Conservation (phyloP, 2,329 filamentous ascomycete genomes). For the Dryadomyces quercivorus region DNA sequence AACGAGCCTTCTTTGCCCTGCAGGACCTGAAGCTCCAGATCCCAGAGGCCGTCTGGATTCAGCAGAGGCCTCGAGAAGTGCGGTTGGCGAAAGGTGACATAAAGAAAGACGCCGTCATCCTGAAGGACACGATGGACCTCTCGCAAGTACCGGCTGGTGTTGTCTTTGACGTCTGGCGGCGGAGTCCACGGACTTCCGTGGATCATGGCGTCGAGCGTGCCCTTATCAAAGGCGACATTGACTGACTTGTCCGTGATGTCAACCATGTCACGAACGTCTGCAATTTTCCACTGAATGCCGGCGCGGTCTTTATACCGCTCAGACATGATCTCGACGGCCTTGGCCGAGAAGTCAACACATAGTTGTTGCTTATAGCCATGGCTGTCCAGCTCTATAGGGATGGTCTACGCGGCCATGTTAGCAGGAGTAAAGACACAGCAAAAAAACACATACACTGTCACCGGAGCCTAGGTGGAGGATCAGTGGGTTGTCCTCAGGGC, state of each 20-base stretch:
- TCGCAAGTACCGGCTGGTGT: conserved; percentile 33
- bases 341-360: conserved; percentile 44
- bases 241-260: conserved; percentile 27
- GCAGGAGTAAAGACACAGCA: neutral
- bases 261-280: conserved; percentile 39
- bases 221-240: conserved; percentile 46
- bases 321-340: conserved; percentile 40
- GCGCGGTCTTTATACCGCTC: conserved; percentile 23
- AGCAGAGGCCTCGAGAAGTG: conserved; percentile 40
- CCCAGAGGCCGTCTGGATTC: conserved; percentile 28
- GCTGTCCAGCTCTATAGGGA: conserved; percentile 34
- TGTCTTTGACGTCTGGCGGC: conserved; percentile 33
- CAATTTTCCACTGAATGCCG: conserved; percentile 34
- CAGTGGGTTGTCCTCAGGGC: conserved; percentile 20
- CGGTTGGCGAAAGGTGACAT: conserved; percentile 40
- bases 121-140: conserved; percentile 37
- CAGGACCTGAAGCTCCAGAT: conserved; percentile 29
- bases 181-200: conserved; percentile 40
- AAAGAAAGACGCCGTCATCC: conserved; percentile 34
- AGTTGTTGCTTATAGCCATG: conserved; percentile 38
- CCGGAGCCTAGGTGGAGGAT: conserved; percentile 47
- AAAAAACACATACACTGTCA: conserved; percentile 34
- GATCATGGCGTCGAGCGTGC: conserved; percentile 43
- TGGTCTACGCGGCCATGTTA: conserved; percentile 23
- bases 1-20: conserved; percentile 27